Conservation (phyloP, 345 rosid genomes). For the Ricinus communis region DNA sequence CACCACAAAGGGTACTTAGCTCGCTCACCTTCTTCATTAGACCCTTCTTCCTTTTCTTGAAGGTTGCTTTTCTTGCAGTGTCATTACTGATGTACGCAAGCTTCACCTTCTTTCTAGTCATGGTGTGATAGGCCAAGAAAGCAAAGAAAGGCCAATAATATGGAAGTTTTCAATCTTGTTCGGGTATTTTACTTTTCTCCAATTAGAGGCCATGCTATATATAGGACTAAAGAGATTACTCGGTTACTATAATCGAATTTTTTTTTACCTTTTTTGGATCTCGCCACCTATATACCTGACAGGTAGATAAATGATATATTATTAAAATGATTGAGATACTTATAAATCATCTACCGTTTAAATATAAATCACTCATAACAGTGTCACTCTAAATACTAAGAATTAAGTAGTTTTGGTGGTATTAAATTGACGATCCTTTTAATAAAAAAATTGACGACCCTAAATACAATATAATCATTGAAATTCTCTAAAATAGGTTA, state of each 20-base stretch:
- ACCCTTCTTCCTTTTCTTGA: slow-evolving; percentile 60
- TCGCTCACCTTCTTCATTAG: slow-evolving; percentile 62
- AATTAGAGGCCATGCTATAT: not conserved
- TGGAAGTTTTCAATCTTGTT: not conserved
- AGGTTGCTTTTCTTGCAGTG: slow-evolving; percentile 50
- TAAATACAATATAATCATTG: not conserved
- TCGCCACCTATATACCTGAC: too few species aligned
- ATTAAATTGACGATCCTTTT: not conserved
- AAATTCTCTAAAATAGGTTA: not conserved
- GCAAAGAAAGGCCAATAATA: not conserved
- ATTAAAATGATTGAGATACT: too few species aligned
- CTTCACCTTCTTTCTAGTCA: slow-evolving; percentile 62
- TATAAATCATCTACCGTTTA: too few species aligned
- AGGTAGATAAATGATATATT: too few species aligned
- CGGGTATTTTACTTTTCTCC: not conserved
- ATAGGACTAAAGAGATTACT: slow-evolving; percentile 5
- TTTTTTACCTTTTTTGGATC: too few species aligned
- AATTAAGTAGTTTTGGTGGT: too few species aligned
- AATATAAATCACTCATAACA: too few species aligned
- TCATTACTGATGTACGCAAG: slow-evolving; percentile 46
- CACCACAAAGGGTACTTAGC: slow-evolving; percentile 52
- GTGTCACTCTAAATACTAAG: too few species aligned
- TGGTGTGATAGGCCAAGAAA: slow-evolving; percentile 5
- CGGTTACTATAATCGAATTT: too few species aligned
- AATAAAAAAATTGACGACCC: too few species aligned